Evolutionary conservation across 2,329 filamentous ascomycete species (phyloP), one percentile per base, ranked within the genome.

Genomic region (Fusarium sarcochroum): DNA sequence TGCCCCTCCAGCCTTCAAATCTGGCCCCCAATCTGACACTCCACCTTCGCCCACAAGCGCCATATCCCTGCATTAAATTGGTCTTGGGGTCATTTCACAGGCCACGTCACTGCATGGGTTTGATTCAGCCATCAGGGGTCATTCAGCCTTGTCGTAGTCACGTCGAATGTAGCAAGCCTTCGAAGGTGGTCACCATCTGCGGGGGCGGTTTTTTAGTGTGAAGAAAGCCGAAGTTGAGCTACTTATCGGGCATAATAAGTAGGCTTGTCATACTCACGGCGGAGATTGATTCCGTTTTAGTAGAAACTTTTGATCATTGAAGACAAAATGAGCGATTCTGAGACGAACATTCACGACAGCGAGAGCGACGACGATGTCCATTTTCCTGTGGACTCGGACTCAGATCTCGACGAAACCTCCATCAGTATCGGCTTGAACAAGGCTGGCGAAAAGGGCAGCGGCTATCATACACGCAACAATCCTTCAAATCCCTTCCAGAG

Each of bases 381-480:
- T 13, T 20, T 53, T 11, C 13, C 40, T 1, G 55, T 37, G 2
- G 9, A 37, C 18, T 54, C 32, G 5, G 58, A 63, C n/a, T 18
- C 17, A 5, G 67, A 70, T 27, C 62, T 58, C 8, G 63, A 71
- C n/a, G 27, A 63, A 4, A 66, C 67, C 7, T 66, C 61, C 9
- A 23, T 71, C 45, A 66, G 46, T 32, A 68, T 71, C 35, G 60
- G 58, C 6, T 20, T 71, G 25, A 63, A 63, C 47, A 70, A 66
- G 42, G 53, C 53, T 1, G 67, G 64, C 21, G 69, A 66, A 14
- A 41, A 50, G 1, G 54, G 66, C 11, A 72, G 67, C 34, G 66
- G 63, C n/a, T 74, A 71, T 49, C 66, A 68, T 15, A 70, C 63
- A 18, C 66, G 63, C 18, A 75, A 75, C 21, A 63, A 73, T 40